Base-by-base conservation (phyloP, 257 asterid species). In the Penstemon newberryi region DNA sequence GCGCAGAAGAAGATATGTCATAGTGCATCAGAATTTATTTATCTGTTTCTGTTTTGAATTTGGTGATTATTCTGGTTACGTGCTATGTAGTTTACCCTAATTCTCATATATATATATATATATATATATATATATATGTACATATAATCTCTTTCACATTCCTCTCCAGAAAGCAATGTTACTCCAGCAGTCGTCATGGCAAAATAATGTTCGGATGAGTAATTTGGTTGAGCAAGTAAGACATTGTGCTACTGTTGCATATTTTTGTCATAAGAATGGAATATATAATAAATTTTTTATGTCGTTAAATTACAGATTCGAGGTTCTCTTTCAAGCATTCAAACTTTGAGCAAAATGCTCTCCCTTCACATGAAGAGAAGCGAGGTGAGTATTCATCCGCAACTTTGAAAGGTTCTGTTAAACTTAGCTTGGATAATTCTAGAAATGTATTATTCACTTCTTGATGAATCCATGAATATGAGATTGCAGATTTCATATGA, bases 181-280 rank as follows among this genome's bases (percentile, higher is more conserved):
- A 67, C 84, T 90, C 70, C 97, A 90, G 78, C 97, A 93, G 74
- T 88, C 97, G 33, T 83, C 94, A 39, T 93, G 98, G 97, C 98
- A 90, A 83, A 90, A 86, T 76, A 93, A 87, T 73, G 77, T 88
- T 71, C 83, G 97, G 82, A 93, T 93, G 98, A 85, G 85, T 79
- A 84, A 83, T 78, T 83, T 93, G 84, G 99, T 87, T 51, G 99
- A 90, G 85, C 99, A 90, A 87, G 99, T 93, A 87, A 82, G 91
- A 49, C 57, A 54, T n/a, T 54, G 7, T 41, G 49, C 71, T 70
- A 12, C 70, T 73, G 38, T 25, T 62, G 43, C 68, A 56, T 75
- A 75, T 60, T 67, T 39, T 41, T 73, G 6, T 51, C 62, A 11
- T 19, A 45, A 39, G 40, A 18, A 63, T 66, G 47, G 7, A 40